These are phyloP conservation scores for Leccinum olivaceopallidum DNA, from an alignment of 768 basidiomycete species.

Conservation along the genomic window DNA sequence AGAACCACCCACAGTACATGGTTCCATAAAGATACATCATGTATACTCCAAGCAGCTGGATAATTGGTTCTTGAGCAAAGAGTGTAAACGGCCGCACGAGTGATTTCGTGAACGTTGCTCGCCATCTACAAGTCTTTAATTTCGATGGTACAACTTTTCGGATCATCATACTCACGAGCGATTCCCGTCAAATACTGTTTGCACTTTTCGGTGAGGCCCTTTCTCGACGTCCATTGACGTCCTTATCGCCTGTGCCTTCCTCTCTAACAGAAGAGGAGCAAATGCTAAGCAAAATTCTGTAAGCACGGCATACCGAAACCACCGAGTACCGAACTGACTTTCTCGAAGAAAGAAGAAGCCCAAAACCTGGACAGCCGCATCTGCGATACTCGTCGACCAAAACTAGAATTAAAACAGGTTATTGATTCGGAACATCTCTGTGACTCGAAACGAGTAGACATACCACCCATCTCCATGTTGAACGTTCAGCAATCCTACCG, in stretches of 20 bases:
- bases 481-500: constrained; percentile 51
- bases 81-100: constrained; percentile 69
- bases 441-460: constrained; percentile 16
- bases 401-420: constrained; percentile 40
- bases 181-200: constrained; percentile 48
- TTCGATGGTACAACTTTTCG: neutral
- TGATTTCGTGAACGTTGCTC: constrained; percentile 48
- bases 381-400: constrained; percentile 64
- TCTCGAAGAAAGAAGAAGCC: constrained; percentile 63
- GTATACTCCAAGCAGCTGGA: constrained; percentile 66
- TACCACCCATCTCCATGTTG: constrained; percentile 76
- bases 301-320: constrained; percentile 13
- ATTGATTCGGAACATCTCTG: neutral
- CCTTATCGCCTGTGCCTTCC: constrained; percentile 50
- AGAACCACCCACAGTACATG: constrained; percentile 48
- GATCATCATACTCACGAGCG: constrained; percentile 41
- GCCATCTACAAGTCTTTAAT: constrained; percentile 42
- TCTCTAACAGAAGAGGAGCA: constrained; percentile 39
- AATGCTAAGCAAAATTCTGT: constrained; percentile 23
- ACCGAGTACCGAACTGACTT: constrained; percentile 42
- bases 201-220: constrained; percentile 36
- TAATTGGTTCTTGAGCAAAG: constrained; percentile 60
- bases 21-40: constrained; percentile 70
- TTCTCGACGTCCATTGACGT: constrained; percentile 51
- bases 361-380: constrained; percentile 50